A percentile compares a stretch with the other conserved stretches of the same genome.
Conservation (phyloP, 139 green algal genomes). For the Pseudopediastrum boryanum region DNA sequence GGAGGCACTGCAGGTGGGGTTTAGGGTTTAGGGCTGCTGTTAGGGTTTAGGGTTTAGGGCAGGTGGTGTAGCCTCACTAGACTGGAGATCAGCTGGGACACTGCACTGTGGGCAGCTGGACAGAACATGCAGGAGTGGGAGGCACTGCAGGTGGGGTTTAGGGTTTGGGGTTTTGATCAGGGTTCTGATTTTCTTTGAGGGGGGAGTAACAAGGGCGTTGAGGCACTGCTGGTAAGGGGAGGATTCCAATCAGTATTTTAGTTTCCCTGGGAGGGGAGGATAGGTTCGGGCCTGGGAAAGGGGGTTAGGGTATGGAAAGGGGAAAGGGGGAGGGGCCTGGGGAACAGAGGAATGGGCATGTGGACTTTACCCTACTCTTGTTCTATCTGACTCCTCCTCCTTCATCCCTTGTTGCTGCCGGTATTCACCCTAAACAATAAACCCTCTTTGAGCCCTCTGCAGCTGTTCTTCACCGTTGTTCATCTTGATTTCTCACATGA, state of each 20-base stretch:
- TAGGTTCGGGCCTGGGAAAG: neutral
- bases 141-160: neutral
- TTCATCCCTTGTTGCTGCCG: no score
- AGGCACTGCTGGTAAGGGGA: neutral
- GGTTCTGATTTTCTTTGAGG: neutral
- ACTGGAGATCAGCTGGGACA: conserved; percentile 30
- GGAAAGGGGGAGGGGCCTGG: no score
- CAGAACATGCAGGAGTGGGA: conserved; percentile 16
- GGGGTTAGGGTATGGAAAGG: neutral
- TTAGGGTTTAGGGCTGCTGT: no score
- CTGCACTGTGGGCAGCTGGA: conserved; percentile 36
- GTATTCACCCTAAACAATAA: no score
- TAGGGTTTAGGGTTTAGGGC: neutral
- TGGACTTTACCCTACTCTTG: no score
- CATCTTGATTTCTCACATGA: no score
- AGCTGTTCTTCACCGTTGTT: no score
- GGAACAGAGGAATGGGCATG: no score
- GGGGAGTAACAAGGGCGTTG: neutral
- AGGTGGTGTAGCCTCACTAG: no score
- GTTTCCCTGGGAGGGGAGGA: neutral
- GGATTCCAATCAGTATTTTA: neutral
- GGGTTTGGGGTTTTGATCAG: no score
- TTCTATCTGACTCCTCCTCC: no score
- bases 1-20: conserved; percentile 31
- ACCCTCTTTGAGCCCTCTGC: no score